phyloP scores from a whole-genome alignment of 257 asterid species.

The Anisodus tanguticus region DNA sequence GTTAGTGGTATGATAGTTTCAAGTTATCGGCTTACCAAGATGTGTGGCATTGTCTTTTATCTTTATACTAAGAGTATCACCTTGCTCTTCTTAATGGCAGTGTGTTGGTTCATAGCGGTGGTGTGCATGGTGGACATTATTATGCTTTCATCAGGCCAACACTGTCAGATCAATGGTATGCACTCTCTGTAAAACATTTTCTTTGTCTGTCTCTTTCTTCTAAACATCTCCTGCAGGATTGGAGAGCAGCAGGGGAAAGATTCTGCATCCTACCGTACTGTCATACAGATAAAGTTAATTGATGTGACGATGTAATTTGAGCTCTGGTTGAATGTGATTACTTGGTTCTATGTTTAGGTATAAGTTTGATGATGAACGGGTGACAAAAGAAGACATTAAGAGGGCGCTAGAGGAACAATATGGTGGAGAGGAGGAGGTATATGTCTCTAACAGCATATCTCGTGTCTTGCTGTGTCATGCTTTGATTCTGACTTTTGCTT shows the following conservation, averaged over 20 bases:
- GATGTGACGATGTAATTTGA: neutral
- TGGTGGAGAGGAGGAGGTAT: slow-evolving; percentile 99
- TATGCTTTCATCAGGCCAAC: slow-evolving; percentile 98
- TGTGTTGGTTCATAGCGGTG: slow-evolving; percentile 97
- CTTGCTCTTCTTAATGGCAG: slow-evolving; percentile 48
- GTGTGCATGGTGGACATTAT: slow-evolving; percentile 98
- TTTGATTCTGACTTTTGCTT: slow-evolving; percentile 27
- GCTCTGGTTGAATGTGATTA: slow-evolving; percentile 28
- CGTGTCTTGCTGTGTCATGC: neutral
- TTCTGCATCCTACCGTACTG: neutral
- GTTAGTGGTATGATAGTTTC: neutral
- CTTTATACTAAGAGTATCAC: slow-evolving; percentile 1
- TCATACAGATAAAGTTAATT: slow-evolving; percentile 12
- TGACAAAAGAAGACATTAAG: slow-evolving; percentile 93
- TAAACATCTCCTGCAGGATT: neutral
- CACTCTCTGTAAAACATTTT: slow-evolving; percentile 28
- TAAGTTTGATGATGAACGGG: slow-evolving; percentile 98
- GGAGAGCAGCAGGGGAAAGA: neutral
- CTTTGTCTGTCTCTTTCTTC: neutral
- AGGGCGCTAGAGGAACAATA: slow-evolving; percentile 96
- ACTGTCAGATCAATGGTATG: slow-evolving; percentile 90
- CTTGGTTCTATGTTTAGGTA: slow-evolving; percentile 58
- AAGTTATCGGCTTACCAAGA: slow-evolving; percentile 2
- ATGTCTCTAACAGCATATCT: neutral
- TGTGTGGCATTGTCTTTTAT: slow-evolving; percentile 21